phyloP scores from a whole-genome alignment of 495 filamentous ascomycete species.

The Hyaloscypha variabilis region DNA sequence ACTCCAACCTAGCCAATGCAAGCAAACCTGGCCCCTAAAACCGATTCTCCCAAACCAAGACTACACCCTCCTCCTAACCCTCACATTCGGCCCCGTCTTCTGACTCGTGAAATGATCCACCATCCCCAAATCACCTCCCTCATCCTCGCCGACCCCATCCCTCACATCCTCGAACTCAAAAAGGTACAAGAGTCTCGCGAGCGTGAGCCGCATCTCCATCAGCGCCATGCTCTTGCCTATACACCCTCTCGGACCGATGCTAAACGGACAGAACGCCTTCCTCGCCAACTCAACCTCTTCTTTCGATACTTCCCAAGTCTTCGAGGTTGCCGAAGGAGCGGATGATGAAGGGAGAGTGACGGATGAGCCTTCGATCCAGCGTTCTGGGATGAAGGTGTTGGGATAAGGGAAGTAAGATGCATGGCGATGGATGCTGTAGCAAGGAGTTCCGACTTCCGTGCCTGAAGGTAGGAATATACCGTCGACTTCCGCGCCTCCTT shows the following conservation, averaged over 20 bases:
- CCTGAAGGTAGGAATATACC: slow-evolving; percentile 35
- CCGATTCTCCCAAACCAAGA: no score
- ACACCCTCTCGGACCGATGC: slow-evolving; percentile 56
- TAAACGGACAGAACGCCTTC: slow-evolving; percentile 61
- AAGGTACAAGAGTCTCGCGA: slow-evolving; percentile 48
- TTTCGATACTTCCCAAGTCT: slow-evolving; percentile 28
- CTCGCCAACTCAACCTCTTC: slow-evolving; percentile 44
- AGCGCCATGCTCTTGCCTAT: slow-evolving; percentile 63
- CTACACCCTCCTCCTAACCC: background rate
- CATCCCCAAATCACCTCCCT: slow-evolving; percentile 41
- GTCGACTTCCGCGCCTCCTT: slow-evolving; percentile 51
- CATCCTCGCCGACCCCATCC: slow-evolving; percentile 36
- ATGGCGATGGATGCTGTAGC: slow-evolving; percentile 61
- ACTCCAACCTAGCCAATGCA: no score
- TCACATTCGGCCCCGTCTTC: slow-evolving; percentile 43
- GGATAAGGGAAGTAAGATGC: slow-evolving; percentile 53
- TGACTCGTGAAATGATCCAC: slow-evolving; percentile 52
- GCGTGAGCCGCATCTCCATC: slow-evolving; percentile 45
- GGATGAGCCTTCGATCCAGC: slow-evolving; percentile 38
- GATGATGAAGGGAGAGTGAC: background rate
- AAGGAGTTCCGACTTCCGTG: slow-evolving; percentile 53
- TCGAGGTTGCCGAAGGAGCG: no score
- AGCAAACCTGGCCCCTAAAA: no score
- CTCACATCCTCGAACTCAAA: slow-evolving; percentile 47
- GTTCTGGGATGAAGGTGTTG: slow-evolving; percentile 47